Evolutionary conservation across 345 rosid genomes (phyloP), one percentile per base, ranked within the genome.

Genomic region (Pugionium dolabratum): DNA sequence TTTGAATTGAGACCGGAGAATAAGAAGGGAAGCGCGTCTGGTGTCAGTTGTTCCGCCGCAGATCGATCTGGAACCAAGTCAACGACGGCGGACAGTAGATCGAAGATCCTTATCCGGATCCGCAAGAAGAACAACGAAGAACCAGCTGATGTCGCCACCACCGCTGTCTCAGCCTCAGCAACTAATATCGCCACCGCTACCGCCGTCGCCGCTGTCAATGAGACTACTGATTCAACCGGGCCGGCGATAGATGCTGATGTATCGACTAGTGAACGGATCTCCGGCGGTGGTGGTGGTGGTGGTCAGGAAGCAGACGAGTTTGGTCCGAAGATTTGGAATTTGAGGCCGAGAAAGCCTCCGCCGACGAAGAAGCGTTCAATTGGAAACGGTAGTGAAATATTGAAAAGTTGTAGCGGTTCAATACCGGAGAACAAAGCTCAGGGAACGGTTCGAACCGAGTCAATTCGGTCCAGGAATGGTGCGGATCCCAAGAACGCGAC

Each of bases 321-420:
- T 51, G 71, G 69, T 32, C 78, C 79, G 7, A 87, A 83, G 80
- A 75, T 80, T n/a, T 82, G 95, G 95, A 88, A 85, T 67, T 71
- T 88, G 54, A 72, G 95, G 70, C 95, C 91, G 39, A 81, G 95
- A 64, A 81, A 65, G 53, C 64, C 78, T 4, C 47, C 68, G 34
- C 43, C 58, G 43, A 66, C 55, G 30, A 71, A 73, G 45, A 80
- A 84, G 66, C 73, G 66, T 60, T 49, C 74, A 2, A 73, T 59
- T 40, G 75, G 70, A 4, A 62, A 67, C 49, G 55, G 50, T n/a
- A 76, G 74, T 36, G 79, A 70, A 46, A 43, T 36, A 3, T 3
- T 33, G 55, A 82, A 65, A 78, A 66, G 58, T 66, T 57, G 68
- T 44, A 70, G 33, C 51, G 75, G 64, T 18, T 77, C 69, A 10